Percentiles rank a stretch among this genome's conserved stretches.
phyloP scores from a whole-genome alignment of 129 eudicot species.

The Chrysanthemum lavandulifolium region DNA sequence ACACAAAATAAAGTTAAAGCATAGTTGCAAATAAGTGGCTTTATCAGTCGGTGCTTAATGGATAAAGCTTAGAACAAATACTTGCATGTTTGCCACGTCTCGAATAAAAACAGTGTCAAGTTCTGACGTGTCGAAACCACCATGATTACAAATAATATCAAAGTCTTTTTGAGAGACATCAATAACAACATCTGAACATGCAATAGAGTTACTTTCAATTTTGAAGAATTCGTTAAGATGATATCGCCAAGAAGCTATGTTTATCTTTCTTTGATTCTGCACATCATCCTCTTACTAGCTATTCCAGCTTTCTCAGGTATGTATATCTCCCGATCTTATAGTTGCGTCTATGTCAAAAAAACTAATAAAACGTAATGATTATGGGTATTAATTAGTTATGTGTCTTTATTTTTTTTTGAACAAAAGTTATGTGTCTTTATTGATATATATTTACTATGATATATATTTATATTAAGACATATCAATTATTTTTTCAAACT shows the following conservation, averaged over 20 bases:
- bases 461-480: too few relatives aligned
- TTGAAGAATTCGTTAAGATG: background rate
- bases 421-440: background rate
- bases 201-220: background rate
- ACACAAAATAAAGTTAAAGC: background rate
- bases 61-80: background rate
- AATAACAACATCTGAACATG: background rate
- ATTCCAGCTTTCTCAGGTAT: constrained; percentile 29
- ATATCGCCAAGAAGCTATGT: constrained; percentile 9
- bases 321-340: background rate
- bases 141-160: background rate
- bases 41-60: constrained; percentile 5
- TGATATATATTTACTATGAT: too few relatives aligned
- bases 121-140: background rate
- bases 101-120: too few relatives aligned
- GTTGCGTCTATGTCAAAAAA: background rate
- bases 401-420: too few relatives aligned
- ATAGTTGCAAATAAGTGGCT: background rate
- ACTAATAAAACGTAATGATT: too few relatives aligned
- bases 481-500: too few relatives aligned
- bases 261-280: constrained; percentile 23
- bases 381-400: background rate
- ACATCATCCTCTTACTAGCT: constrained; percentile 30
- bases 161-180: background rate
- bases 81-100: constrained; percentile 24